Base-by-base conservation (phyloP, 2,329 filamentous ascomycete species). In the Penicillium palitans region DNA sequence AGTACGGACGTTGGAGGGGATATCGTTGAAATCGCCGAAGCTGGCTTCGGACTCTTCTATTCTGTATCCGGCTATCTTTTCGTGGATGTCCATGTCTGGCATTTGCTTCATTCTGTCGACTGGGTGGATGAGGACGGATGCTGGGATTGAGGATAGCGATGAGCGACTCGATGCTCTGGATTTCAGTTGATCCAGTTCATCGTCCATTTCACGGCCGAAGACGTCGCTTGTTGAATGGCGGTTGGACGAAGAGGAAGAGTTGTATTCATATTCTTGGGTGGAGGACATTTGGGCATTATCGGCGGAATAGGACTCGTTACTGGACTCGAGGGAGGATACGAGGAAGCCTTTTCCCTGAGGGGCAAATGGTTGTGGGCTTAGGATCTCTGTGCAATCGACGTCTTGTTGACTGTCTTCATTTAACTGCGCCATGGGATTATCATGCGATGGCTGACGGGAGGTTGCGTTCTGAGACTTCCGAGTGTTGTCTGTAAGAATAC, bases 111-210 rank as follows among this genome's bases (percentile, higher is more conserved):
- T 55, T n/a, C 62, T 58, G 24, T 70, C 67, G 29, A 65, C 63
- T 2, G 72, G 63, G 47, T 75, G 70, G 10, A 75, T 62, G 8
- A 77, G 62, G 7, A 77, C 71, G 1, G 76, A 78, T 19, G 68
- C 72, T 6, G 76, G 76, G 12, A 76, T 64, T 0, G 76, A 78
- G 6, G 76, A 78, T 25, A 78, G 64, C 1, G 76, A 78, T 7
- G 76, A 77, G 35, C 70, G 74, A 56, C 74, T 78, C 6, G 75
- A 76, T 40, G 69, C 61, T 47, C 70, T 62, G 2, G 72, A 74
- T 33, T 67, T 66, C 29, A 65, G 33, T 2, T 61, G 63, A 7
- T 59, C 57, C n/a, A 68, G 53, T 17, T 70, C 70, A 33, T 72
- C 70, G 21, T 73, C 71, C 42, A 68, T 56, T 31, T 71, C 65